Evolutionary conservation across 208 protist species (phyloP), one percentile per base, ranked within the genome.

Genomic region (Trypanosoma platydactyli): DNA sequence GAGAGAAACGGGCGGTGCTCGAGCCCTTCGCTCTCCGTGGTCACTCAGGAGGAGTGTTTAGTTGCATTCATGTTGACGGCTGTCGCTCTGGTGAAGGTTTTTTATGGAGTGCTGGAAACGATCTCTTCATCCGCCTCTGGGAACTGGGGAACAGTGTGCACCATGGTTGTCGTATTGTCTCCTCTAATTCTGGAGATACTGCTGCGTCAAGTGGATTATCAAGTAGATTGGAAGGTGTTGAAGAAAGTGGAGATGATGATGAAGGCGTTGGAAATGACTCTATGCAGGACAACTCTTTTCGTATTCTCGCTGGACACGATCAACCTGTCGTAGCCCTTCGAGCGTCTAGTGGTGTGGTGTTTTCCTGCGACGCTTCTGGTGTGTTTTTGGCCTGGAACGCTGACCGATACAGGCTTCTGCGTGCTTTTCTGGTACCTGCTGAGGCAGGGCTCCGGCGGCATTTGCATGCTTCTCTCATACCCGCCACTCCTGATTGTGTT

Each of bases 311-410:
- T 58, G 66, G 66, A 22, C 66, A 72, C 35, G 64, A 64, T 29
- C 38, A 35, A 22, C 3, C 66, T 33, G 48, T 72, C 9, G 35
- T 72, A 46, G 18, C 66, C 25, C 15, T 72, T 16, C 29, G 42
- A 20, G 41, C 50, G 22, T 25, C 13, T 30, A 29, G 27, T 30
- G 51, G 52, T 6, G 0, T 72, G 5, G 56, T 72, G 0, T 65
- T 72, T 60, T 72, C 66, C 1, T 72, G 66, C 48, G 66, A 72
- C 62, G 33, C 15, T 11, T 58, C 40, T 29, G 66, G 66, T n/a
- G 38, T 49, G 16, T 15, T 72, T 30, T 30, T 72, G 5, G 41
- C 66, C 27, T 72, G 66, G 66, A 64, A 64, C 53, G 27, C 52
- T n/a, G 33, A 55, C 11, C 57, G 59, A 41, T 60, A 57, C 30